Evolutionary conservation across 495 filamentous ascomycete species (phyloP).

Genomic region (Annulohypoxylon moriforme): DNA sequence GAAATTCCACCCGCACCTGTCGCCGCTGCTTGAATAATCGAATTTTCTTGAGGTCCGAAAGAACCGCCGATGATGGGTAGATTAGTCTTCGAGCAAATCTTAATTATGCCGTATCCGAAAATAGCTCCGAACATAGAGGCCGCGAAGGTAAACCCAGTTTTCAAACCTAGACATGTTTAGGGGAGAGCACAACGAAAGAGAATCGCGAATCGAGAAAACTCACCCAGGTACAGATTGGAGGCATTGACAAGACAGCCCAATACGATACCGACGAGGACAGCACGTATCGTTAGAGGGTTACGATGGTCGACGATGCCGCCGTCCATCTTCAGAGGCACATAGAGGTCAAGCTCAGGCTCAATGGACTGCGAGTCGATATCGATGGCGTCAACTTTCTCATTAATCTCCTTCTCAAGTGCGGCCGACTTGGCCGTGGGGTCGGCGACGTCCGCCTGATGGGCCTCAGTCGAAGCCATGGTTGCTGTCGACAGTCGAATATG

Average conservation of each 20-base stretch:
- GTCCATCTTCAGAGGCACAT: constrained; percentile 60
- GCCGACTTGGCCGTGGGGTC: constrained; percentile 31
- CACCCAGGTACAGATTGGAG: constrained; percentile 73
- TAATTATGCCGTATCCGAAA: constrained; percentile 74
- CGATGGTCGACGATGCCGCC: constrained; percentile 55
- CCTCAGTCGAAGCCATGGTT: constrained; percentile 44
- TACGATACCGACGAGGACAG: constrained; percentile 66
- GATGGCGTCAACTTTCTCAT: constrained; percentile 40
- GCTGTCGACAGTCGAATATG: not conserved
- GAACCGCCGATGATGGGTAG: constrained; percentile 68
- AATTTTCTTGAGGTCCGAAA: constrained; percentile 72
- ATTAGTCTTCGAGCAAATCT: constrained; percentile 61
- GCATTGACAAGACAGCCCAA: constrained; percentile 71
- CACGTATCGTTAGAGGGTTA: constrained; percentile 67
- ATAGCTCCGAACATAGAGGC: constrained; percentile 71
- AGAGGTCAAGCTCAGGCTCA: constrained; percentile 59
- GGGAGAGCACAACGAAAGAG: not conserved
- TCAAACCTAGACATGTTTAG: constrained; percentile 62
- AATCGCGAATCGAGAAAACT: constrained; percentile 26
- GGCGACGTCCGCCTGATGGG: constrained; percentile 30
- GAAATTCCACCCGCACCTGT: constrained; percentile 72
- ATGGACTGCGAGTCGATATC: constrained; percentile 40
- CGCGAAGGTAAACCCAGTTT: constrained; percentile 73
- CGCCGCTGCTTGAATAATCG: constrained; percentile 72
- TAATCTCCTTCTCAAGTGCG: constrained; percentile 23